Base-by-base conservation (phyloP, 2,329 filamentous ascomycete species). In the Penicillium sp. region DNA sequence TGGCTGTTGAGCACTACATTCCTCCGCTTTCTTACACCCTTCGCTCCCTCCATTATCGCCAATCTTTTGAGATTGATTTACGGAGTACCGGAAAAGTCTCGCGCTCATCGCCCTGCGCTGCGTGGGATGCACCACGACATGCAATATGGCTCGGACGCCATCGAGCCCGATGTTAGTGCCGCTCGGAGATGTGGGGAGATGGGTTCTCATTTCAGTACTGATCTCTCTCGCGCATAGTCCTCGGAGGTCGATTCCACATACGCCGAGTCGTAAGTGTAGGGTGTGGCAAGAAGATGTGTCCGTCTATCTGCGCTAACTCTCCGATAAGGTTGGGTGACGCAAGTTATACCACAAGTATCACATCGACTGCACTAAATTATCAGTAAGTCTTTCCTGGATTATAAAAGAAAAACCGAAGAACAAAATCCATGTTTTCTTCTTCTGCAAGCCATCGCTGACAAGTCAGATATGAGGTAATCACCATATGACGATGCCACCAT, bases 321-420 rank as follows among this genome's bases (percentile, higher is more conserved):
- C 24, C 56, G 54, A 28, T 38, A 45, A 73, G 69, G 10, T 62
- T 70, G 33, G 68, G 67, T 59, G 67, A 73, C 13, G 69, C 65
- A 45, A 73, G 67, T 63, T 73, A 72, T 63, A 75, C 73, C 22
- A 69, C 66, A 12, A 75, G 72, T 47, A 65, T 75, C 61, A 74
- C 73, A 0, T 75, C 73, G 1, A 73, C 67, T 55, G 70, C 70
- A 6, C 63, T 75, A 51, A 71, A 72, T 53, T 75, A 75, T 50
- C 67, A 66, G 73, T 75, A 69, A 24, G 71, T 72, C 33, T 19
- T 7, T 22, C 12, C 12, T 6, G 22, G 9, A 22, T n/a, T n/a
- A 51, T 8, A 24, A 24, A 53, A 38, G 10, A 17, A 53, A 15
- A 22, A 37, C 6, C 35, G 10, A 35, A 17, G 38, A 24, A 15